phyloP scores from a whole-genome alignment of 2,329 filamentous ascomycete species.

The Calonectria hongkongensis region DNA sequence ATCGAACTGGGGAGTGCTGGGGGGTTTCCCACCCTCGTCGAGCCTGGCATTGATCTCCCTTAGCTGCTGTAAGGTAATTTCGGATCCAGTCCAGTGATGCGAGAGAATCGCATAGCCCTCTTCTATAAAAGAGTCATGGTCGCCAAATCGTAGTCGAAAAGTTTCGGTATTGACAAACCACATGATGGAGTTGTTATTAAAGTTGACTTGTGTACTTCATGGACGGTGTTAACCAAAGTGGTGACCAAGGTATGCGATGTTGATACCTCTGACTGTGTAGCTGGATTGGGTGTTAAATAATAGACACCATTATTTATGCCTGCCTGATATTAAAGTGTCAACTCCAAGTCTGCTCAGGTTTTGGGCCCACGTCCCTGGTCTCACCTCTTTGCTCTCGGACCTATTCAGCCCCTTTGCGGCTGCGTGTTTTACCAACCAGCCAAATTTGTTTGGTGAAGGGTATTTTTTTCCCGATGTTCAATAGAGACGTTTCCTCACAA shows the following conservation, averaged over 20 bases:
- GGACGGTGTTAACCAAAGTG: neutral
- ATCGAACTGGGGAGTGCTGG: neutral
- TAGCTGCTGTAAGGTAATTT: slow-evolving; percentile 3
- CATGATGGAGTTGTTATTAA: neutral
- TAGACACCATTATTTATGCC: neutral
- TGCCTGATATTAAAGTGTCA: neutral
- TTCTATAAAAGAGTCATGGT: neutral
- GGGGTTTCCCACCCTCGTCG: neutral
- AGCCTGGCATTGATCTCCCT: neutral
- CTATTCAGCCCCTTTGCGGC: neutral
- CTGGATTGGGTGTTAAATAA: slow-evolving; percentile 1
- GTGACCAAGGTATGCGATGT: neutral
- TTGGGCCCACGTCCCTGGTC: neutral
- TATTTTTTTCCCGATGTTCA: neutral
- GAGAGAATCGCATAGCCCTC: slow-evolving; percentile 19
- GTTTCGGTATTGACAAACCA: slow-evolving; percentile 17
- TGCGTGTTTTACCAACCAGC: neutral
- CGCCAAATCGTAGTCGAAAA: neutral
- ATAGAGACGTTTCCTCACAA: too few species aligned
- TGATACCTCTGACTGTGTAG: too few species aligned
- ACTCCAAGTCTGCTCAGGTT: neutral
- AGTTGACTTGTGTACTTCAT: neutral
- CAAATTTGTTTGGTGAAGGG: neutral
- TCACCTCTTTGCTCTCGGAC: slow-evolving; percentile 1
- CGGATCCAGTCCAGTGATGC: neutral